These are phyloP conservation scores for Nakazawaea wickerhamii DNA, from an alignment of 805 yeast species.

Conservation along the genomic window DNA sequence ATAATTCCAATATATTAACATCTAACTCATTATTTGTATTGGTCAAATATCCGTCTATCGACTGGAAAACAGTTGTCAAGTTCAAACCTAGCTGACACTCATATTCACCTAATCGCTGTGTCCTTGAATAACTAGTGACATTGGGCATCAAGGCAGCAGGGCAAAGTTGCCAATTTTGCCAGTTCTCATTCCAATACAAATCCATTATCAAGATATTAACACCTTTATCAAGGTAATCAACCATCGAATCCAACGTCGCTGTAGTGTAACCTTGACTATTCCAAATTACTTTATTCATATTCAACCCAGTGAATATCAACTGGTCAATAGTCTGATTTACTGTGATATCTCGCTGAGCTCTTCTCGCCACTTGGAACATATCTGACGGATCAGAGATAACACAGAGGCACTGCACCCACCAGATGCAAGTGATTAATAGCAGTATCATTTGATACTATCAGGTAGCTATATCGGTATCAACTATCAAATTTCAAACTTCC, in stretches of 20 bases:
- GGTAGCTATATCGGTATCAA: too few relatives aligned
- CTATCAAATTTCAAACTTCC: too few relatives aligned
- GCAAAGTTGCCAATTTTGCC: slow-evolving; percentile 50
- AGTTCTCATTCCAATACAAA: slow-evolving; percentile 47
- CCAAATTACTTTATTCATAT: slow-evolving; percentile 28
- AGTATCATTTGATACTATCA: slow-evolving; percentile 1
- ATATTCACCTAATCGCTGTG: slow-evolving; percentile 8
- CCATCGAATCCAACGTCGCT: slow-evolving; percentile 23
- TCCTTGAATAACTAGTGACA: slow-evolving; percentile 5
- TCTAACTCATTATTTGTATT: slow-evolving; percentile 41
- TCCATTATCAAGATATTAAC: slow-evolving; percentile 45
- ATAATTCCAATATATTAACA: slow-evolving; percentile 37
- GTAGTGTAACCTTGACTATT: slow-evolving; percentile 27
- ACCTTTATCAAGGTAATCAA: slow-evolving; percentile 36
- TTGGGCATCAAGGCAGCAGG: slow-evolving; percentile 38
- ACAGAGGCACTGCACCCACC: not conserved
- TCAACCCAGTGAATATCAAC: slow-evolving; percentile 34
- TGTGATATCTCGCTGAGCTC: slow-evolving; percentile 45
- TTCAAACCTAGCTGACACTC: slow-evolving; percentile 22
- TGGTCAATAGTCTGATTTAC: slow-evolving; percentile 35
- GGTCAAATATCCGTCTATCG: slow-evolving; percentile 29
- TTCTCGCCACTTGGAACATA: not conserved
- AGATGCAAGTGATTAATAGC: not conserved
- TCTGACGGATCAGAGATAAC: not conserved
- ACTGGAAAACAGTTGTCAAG: slow-evolving; percentile 22